Base-by-base conservation (phyloP, 2,329 filamentous ascomycete genomes). In the Alternaria longipes region DNA sequence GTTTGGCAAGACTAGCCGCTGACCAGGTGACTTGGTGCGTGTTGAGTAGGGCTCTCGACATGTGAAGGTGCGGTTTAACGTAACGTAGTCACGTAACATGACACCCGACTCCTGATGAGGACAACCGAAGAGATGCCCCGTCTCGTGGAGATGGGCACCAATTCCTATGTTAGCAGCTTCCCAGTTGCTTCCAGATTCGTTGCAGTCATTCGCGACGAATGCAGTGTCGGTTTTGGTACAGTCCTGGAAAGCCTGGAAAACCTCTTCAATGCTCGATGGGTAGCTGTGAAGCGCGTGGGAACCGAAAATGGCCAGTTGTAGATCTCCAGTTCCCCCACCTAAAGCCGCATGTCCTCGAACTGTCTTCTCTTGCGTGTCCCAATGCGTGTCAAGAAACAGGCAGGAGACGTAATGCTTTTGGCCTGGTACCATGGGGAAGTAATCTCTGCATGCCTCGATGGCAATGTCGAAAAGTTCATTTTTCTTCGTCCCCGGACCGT, bases 131-230 rank as follows among this genome's bases (percentile, higher is more conserved):
- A 97, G 80, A 80, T 97, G 94, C 4, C 94, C 94, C 0, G 91
- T 91, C 79, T 97, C 93, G 78, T 97, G 94, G 49, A 98, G 80
- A 78, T 98, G 94, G 9, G 93, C 94, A 8, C 94, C 94, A 66
- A 98, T 96, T 30, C 94, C 94, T 62, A 97, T 91, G 70, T 94
- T 97, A 26, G 92, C 93, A n/a, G 93, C 89, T 77, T 98, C 94
- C 94, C 94, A 98, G 47, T 89, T 95, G 74, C 92, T 97, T 24
- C 94, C 94, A 7, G 90, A 90, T 67, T 97, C 92, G 69, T 91
- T 91, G 77, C 89, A 92, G 75, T 97, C 92, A 71, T 97, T 97
- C 16, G 91, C 91, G 38, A 97, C 89, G 69, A 87, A 86, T 40
- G 88, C 86, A 9, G 89, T 91, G 74, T 98, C 92, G 0, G 93